These are phyloP conservation scores for Zygosaccharomyces rouxii DNA, from an alignment of 805 yeast genomes.

Conservation along the genomic window DNA sequence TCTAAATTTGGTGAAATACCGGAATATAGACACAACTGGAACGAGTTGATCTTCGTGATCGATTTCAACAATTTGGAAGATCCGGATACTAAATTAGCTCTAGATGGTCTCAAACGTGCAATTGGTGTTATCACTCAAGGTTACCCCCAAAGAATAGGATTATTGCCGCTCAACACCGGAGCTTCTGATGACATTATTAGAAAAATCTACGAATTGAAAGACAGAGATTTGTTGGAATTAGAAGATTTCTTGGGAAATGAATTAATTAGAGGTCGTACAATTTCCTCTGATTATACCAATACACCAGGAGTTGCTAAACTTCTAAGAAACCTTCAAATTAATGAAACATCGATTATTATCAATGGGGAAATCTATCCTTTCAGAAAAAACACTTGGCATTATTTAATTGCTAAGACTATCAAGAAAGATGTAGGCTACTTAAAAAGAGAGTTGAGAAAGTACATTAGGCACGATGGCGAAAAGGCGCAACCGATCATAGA, in stretches of 20 bases:
- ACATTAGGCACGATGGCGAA: conserved; percentile 9
- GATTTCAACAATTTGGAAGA: conserved; percentile 45
- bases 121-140: conserved; percentile 47
- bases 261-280: conserved; percentile 9
- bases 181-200: conserved; percentile 21
- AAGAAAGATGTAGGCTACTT: conserved; percentile 45
- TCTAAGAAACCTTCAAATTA: conserved; percentile 38
- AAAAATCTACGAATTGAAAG: conserved; percentile 26
- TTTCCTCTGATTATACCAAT: conserved; percentile 14
- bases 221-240: conserved; percentile 12
- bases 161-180: conserved; percentile 54
- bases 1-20: conserved; percentile 62
- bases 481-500: conserved; percentile 12
- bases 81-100: conserved; percentile 38
- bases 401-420: conserved; percentile 48
- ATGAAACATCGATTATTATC: conserved; percentile 51
- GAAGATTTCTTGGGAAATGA: conserved; percentile 21
- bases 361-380: conserved; percentile 68
- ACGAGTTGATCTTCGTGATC: conserved; percentile 66
- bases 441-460: conserved; percentile 19
- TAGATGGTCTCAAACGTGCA: conserved; percentile 47
- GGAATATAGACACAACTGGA: conserved; percentile 64
- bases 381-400: conserved; percentile 49
- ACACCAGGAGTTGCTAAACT: conserved; percentile 29
- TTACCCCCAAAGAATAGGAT: conserved; percentile 76